Percentiles rank a stretch among this genome's conserved stretches.
phyloP scores from a whole-genome alignment of 176 grass and related monocot species.

The Puya raimondii region DNA sequence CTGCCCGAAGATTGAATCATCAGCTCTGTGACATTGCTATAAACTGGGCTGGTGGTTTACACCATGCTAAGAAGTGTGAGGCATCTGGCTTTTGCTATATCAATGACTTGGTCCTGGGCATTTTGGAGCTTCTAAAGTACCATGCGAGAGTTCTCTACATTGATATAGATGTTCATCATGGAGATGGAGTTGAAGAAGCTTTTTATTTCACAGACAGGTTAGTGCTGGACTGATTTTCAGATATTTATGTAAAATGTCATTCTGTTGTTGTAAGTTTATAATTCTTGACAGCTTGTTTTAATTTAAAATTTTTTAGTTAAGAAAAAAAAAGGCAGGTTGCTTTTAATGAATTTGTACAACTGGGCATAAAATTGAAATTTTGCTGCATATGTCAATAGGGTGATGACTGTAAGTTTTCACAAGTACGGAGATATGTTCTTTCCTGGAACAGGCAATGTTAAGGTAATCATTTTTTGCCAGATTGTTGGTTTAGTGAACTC shows the following conservation, averaged over 20 bases:
- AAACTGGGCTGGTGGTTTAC: conserved; percentile 94
- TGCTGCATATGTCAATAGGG: conserved; percentile 44
- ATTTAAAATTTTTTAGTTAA: background rate
- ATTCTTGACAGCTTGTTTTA: background rate
- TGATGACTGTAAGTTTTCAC: conserved; percentile 99
- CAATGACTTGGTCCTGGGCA: conserved; percentile 94
- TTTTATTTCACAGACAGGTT: conserved; percentile 99
- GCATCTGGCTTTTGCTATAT: conserved; percentile 98
- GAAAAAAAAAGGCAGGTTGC: background rate
- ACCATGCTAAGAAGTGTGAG: conserved; percentile 90
- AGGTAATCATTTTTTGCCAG: conserved; percentile 38
- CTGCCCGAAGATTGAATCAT: conserved; percentile 82
- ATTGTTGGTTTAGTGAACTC: background rate
- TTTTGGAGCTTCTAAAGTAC: conserved; percentile 91
- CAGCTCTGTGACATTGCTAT: conserved; percentile 86
- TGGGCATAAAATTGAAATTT: conserved; percentile 16
- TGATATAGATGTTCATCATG: conserved; percentile 99
- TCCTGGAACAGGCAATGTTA: conserved; percentile 91
- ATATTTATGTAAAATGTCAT: background rate
- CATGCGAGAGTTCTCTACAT: conserved; percentile 97
- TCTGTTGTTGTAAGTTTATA: background rate
- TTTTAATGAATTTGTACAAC: background rate
- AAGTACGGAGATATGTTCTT: conserved; percentile 96
- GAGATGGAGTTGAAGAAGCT: conserved; percentile 96
- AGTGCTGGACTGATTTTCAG: conserved; percentile 2